Evolutionary conservation across 2,329 filamentous ascomycete genomes (phyloP), one percentile per base, ranked within the genome.

Genomic region (Didymella exigua): DNA sequence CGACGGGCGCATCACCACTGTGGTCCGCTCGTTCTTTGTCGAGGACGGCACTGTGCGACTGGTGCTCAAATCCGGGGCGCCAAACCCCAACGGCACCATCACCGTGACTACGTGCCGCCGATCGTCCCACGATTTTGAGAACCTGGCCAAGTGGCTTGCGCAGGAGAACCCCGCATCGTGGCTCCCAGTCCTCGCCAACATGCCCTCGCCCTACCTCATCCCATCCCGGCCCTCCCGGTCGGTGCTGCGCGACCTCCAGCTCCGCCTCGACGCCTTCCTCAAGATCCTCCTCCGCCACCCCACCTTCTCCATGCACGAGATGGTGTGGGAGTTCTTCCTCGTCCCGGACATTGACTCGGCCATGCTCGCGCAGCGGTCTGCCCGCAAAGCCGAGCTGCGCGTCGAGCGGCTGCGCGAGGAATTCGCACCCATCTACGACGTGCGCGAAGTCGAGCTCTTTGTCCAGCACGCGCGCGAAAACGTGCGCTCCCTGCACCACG

Each of bases 261-360:
- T 91, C 38, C 86, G 89, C 14, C 86, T 96, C 18, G 91, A 99
- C 75, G 89, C 86, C 63, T 97, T 98, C 67, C 78, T 99, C 64
- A 91, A 90, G 62, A 91, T 92, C 16, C 83, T 99, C 60, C 82
- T 99, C 23, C 82, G 85, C 8, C 95, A 99, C 69, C 89, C 93
- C 3, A 98, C 95, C 0, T 97, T 99, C 71, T 85, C 91, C 0
- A 96, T 91, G 0, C 96, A 99, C 70, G 95, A 99, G 77, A 91
- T 98, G 84, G 83, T 99, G 2, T 99, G 95, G 96, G 95, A 99
- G 68, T 99, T 99, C 77, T 96, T 99, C 76, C 83, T 99, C 0
- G 93, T 99, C 11, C 95, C 95, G 1, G 95, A 99, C 64, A 86
- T 99, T 44, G 91, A 96, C 71, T 84, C 90, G 0, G 87, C 91